These are phyloP conservation scores for Epichloe typhina DNA, from an alignment of 2,329 filamentous ascomycete genomes.

Conservation along the genomic window DNA sequence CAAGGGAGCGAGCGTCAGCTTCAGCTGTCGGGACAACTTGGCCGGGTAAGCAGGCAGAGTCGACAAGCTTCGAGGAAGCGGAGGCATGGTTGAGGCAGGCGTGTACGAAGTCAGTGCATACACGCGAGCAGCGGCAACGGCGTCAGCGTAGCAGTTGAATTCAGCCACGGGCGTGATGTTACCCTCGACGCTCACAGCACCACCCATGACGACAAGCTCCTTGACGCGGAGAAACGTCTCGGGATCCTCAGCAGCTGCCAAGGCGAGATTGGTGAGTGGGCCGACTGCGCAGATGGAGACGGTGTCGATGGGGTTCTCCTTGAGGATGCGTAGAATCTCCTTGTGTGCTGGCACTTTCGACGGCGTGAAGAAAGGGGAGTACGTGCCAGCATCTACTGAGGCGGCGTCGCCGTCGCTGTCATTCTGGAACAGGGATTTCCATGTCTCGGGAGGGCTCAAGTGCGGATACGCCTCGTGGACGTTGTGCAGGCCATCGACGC, in stretches of 20 bases:
- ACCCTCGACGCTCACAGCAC: constrained; percentile 63
- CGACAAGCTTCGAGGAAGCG: constrained; percentile 37
- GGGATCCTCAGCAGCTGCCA: constrained; percentile 78
- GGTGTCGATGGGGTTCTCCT: constrained; percentile 67
- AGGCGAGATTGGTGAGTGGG: constrained; percentile 82
- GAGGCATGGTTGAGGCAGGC: constrained; percentile 71
- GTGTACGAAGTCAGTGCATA: constrained; percentile 63
- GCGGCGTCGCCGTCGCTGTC: constrained; percentile 11
- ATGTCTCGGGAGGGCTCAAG: constrained; percentile 59
- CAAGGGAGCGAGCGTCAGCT: constrained; percentile 59
- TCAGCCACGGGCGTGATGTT: constrained; percentile 81
- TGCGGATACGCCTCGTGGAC: constrained; percentile 65
- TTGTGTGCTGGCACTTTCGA: constrained; percentile 63
- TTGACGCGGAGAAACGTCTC: constrained; percentile 81
- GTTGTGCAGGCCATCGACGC: constrained; percentile 61
- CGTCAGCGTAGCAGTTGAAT: constrained; percentile 91
- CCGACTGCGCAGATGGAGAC: constrained; percentile 86
- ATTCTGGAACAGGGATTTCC: constrained; percentile 50
- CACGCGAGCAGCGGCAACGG: constrained; percentile 61
- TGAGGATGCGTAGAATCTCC: constrained; percentile 79
- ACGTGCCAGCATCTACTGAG: constrained; percentile 28
- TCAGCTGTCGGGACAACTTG: constrained; percentile 48
- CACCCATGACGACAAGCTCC: constrained; percentile 92
- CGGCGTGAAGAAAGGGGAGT: constrained; percentile 56
- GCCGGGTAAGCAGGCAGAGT: constrained; percentile 49